Evolutionary conservation across 2,329 filamentous ascomycete genomes (phyloP).

Genomic region (Colletotrichum endophyticum): DNA sequence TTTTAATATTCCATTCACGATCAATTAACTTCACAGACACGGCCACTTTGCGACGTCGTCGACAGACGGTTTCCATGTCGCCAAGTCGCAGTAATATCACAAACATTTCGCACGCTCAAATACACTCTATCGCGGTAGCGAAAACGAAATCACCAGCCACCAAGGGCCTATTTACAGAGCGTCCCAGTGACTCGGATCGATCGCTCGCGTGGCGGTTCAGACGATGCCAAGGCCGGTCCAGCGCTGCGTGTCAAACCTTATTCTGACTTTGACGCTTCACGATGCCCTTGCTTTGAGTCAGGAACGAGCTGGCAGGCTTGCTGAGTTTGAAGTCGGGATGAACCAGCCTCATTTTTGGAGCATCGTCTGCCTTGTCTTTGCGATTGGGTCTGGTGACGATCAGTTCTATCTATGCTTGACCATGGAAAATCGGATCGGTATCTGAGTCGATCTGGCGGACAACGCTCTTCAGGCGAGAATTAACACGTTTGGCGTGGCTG

Average conservation of each 20-base stretch:
- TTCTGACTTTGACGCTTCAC: background rate
- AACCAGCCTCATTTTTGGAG: background rate
- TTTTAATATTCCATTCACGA: background rate
- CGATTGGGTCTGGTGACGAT: background rate
- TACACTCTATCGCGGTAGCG: background rate
- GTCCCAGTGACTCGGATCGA: background rate
- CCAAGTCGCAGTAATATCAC: background rate
- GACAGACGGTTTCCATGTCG: background rate
- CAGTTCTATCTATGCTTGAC: background rate
- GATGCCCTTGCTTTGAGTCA: background rate
- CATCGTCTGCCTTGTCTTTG: background rate
- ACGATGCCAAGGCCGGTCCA: background rate
- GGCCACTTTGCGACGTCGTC: background rate
- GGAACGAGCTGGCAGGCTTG: background rate
- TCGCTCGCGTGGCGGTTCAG: background rate
- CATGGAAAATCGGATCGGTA: background rate
- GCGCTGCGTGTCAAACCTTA: background rate
- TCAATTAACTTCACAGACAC: background rate
- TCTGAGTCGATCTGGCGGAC: background rate
- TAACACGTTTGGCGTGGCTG: background rate
- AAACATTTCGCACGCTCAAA: background rate
- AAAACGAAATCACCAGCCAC: background rate
- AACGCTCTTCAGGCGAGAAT: rapidly evolving
- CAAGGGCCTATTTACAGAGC: background rate
- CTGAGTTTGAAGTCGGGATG: background rate